These are phyloP conservation scores for Rhodotorula sphaerocarpa DNA, from an alignment of 768 basidiomycete genomes.

Conservation along the genomic window DNA sequence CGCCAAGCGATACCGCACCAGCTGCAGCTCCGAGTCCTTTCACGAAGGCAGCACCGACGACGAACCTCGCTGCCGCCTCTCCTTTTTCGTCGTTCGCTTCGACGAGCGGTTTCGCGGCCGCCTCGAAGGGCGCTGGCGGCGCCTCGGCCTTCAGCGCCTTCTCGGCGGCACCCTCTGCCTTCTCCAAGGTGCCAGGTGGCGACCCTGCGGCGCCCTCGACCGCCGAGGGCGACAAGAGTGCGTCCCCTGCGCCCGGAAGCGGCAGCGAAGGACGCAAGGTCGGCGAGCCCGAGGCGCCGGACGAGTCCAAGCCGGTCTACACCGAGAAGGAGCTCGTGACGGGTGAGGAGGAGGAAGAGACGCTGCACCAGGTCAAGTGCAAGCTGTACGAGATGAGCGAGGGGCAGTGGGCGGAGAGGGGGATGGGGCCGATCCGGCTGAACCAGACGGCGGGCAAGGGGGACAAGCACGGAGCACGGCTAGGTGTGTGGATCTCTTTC, in stretches of 20 bases:
- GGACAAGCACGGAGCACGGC: conserved; percentile 20
- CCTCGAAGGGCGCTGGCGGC: background rate
- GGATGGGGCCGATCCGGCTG: conserved; percentile 31
- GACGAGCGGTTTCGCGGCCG: conserved; percentile 27
- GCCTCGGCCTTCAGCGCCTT: conserved; percentile 5
- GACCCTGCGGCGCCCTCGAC: background rate
- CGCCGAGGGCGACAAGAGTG: background rate
- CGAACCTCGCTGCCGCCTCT: conserved; percentile 15
- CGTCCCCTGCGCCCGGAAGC: background rate
- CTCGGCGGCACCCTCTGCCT: conserved; percentile 23
- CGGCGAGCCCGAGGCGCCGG: conserved; percentile 2
- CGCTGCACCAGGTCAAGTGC: conserved; percentile 22
- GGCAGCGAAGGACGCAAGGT: background rate
- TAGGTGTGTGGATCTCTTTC: conserved; percentile 16
- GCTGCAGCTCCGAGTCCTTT: background rate
- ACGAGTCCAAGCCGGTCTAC: conserved; percentile 13
- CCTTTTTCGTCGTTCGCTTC: conserved; percentile 29
- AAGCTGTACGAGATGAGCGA: conserved; percentile 35
- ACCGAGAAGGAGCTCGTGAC: conserved; percentile 32
- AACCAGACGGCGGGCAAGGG: conserved; percentile 16
- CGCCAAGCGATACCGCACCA: background rate
- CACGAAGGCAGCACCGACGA: conserved; percentile 14
- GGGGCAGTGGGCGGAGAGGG: conserved; percentile 34
- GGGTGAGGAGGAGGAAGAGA: conserved; percentile 35
- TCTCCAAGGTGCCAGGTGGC: conserved; percentile 18